Base-by-base conservation (phyloP, 148 eudicot species). In the Fagopyrum tataricum region DNA sequence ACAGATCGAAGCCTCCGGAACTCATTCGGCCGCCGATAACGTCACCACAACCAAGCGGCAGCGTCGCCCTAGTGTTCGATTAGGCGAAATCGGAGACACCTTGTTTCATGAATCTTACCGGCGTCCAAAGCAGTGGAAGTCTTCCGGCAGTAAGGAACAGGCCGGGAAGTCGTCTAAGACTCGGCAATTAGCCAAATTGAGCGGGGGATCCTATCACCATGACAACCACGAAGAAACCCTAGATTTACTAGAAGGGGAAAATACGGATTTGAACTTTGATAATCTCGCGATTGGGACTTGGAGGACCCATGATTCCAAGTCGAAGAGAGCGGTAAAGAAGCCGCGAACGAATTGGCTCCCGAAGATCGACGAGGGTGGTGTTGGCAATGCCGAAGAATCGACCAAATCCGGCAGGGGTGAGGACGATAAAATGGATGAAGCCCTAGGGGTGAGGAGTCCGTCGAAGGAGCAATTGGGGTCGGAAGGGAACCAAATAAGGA, bases 51-150 rank as follows among this genome's bases (percentile, higher is more conserved):
- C 69, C 20, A 83, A 83, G 41, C 79, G 86, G 17, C 86, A 80
- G 74, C 81, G 86, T 18, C 78, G 84, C 2, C 86, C 86, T 4
- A 83, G 85, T 44, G 85, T 83, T 6, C 85, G 85, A 40, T 61
- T 83, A 13, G 85, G 78, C 13, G 85, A 83, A 11, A 83, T 83
- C 23, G 85, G 83, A 6, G 83, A 83, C 55, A 40, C 61, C 17
- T 43, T 61, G 13, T 51, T 68, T 37, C 49, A 61, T 61, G 78
- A 79, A 7, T 49, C 75, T 0, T 67, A 46, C 53, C 78, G 82
- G 5, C 51, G 73, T 8, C 48, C 78, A 11, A 80, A 77, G 80
- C 74, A 53, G 8, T 75, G 77, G 77, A 78, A 61, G 72, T 68
- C 66, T 6, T 21, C 75, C 41, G 51, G 71, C 75, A 20, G 74